Evolutionary conservation across 345 rosid species (phyloP).

Genomic region (Geranium rotundifolium): DNA sequence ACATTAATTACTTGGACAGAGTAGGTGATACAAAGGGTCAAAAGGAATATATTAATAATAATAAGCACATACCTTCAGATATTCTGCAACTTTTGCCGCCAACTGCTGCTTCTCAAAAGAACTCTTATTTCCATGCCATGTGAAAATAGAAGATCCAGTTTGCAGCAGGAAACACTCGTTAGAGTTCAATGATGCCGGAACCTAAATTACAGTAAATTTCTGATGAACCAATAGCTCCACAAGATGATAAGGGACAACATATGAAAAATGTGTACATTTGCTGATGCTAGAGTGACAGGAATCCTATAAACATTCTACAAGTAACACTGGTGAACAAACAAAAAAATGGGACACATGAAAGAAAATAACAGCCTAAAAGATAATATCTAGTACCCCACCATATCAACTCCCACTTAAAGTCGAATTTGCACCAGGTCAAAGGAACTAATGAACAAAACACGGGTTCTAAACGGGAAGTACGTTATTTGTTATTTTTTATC

Average conservation of each 20-base stretch:
- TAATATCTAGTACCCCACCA: too few species aligned
- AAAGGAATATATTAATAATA: background rate
- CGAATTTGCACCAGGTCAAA: too few species aligned
- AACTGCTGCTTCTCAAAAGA: conserved; percentile 80
- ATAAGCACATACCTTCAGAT: conserved; percentile 49
- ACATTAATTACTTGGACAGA: conserved; percentile 3
- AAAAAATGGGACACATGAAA: background rate
- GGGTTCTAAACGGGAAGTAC: too few species aligned
- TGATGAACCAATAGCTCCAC: conserved; percentile 2
- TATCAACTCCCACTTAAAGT: too few species aligned
- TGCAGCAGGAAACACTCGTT: conserved; percentile 85
- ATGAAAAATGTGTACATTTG: background rate
- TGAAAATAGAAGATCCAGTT: conserved; percentile 76
- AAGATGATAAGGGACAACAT: background rate
- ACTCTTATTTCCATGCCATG: conserved; percentile 94
- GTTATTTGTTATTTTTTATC: too few species aligned
- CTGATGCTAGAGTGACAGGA: background rate
- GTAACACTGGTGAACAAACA: background rate
- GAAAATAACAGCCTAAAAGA: background rate
- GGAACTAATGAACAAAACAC: too few species aligned
- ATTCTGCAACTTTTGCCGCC: conserved; percentile 75
- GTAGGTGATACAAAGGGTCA: background rate
- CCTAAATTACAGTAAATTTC: conserved; percentile 31
- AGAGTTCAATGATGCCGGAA: conserved; percentile 76
- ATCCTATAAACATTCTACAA: background rate